These are phyloP conservation scores for Neonectria coccinea DNA, from an alignment of 2,329 filamentous ascomycete genomes.

Conservation along the genomic window DNA sequence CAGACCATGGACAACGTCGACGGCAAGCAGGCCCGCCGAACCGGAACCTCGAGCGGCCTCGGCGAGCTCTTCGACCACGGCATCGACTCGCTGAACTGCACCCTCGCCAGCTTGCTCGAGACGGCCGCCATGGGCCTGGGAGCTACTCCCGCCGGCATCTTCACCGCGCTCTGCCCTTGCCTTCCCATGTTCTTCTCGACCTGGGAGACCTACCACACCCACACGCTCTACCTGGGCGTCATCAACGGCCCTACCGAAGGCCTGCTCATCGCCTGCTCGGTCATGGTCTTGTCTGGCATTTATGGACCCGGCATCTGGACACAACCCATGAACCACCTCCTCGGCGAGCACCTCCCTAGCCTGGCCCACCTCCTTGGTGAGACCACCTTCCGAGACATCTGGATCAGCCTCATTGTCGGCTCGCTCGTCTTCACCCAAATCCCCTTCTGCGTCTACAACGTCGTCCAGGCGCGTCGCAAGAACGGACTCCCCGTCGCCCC, in stretches of 20 bases:
- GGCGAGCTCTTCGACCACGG: conserved; percentile 99
- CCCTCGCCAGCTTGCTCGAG: conserved; percentile 88
- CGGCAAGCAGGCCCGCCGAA: conserved; percentile 95
- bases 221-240: conserved; percentile 94
- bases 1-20: conserved; percentile 99
- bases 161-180: conserved; percentile 91
- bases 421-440: conserved; percentile 80
- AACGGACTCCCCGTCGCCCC: conserved; percentile 81
- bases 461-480: conserved; percentile 78
- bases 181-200: conserved; percentile 99
- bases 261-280: conserved; percentile 83
- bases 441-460: conserved; percentile 90
- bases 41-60: conserved; percentile 92
- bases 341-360: conserved; percentile 67
- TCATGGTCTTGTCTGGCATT: conserved; percentile 89
- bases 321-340: conserved; percentile 74
- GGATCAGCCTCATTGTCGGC: conserved; percentile 78
- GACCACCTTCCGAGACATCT: conserved; percentile 85
- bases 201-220: conserved; percentile 99
- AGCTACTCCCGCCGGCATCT: conserved; percentile 84
- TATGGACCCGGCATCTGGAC: conserved; percentile 92
- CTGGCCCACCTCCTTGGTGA: conserved; percentile 72
- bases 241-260: conserved; percentile 99
- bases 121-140: conserved; percentile 94
- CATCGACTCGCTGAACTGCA: conserved; percentile 98